Evolutionary conservation across 192 early-diverging fungal species (phyloP).

Genomic region (Coemansia reversa): DNA sequence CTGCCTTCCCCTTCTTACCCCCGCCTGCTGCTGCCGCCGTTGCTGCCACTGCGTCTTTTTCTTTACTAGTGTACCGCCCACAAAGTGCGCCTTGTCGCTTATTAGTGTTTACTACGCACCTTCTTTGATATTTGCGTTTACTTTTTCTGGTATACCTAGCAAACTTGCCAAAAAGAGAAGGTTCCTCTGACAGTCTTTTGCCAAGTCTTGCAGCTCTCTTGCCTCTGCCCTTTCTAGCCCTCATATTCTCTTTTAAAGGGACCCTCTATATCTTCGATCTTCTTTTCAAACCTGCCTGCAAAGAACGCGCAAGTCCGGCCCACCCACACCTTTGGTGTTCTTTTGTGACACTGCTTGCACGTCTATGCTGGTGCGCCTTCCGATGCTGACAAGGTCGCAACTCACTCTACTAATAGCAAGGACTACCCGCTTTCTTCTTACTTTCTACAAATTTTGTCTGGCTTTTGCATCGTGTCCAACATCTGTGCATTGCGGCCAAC

Average conservation of each 20-base stretch:
- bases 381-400: background rate
- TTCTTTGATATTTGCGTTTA: constrained; percentile 21
- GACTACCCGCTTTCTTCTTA: background rate
- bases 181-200: constrained; percentile 6
- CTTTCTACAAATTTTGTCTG: background rate
- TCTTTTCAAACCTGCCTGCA: background rate
- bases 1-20: background rate
- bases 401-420: background rate
- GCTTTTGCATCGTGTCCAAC: background rate
- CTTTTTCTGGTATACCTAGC: constrained; percentile 7
- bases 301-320: background rate
- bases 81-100: background rate
- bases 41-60: background rate
- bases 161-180: background rate
- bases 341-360: background rate
- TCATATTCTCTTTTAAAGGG: background rate
- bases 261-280: background rate
- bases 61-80: background rate
- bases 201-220: background rate
- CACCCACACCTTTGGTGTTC: background rate
- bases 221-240: background rate
- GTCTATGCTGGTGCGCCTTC: background rate
- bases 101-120: constrained; percentile 26
- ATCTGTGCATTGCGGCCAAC: background rate
- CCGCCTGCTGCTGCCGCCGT: background rate